phyloP scores from a whole-genome alignment of 495 filamentous ascomycete genomes.

The Neurospora sp. region DNA sequence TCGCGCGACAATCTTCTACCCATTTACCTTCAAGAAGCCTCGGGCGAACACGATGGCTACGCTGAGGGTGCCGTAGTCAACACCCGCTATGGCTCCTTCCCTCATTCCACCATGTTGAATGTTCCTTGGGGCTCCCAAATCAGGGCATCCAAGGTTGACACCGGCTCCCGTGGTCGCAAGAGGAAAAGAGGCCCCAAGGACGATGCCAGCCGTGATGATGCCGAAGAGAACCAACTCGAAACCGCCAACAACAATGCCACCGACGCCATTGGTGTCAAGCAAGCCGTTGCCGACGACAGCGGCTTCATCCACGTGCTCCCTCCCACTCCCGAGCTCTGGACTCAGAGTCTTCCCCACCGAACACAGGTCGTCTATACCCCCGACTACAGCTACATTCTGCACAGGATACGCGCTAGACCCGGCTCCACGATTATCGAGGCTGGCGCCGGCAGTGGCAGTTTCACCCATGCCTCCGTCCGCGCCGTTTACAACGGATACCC shows the following conservation, averaged over 20 bases:
- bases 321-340: conserved; percentile 92
- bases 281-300: conserved; percentile 51
- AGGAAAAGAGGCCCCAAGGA: conserved; percentile 47
- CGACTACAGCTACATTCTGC: conserved; percentile 92
- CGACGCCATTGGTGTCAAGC: conserved; percentile 25
- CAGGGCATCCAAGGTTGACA: conserved; percentile 79
- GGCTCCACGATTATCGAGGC: conserved; percentile 82
- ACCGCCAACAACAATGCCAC: conserved; percentile 15
- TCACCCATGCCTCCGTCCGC: conserved; percentile 81
- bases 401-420: conserved; percentile 71
- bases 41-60: conserved; percentile 57
- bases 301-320: conserved; percentile 87
- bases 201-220: conserved; percentile 24
- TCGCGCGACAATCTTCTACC: conserved; percentile 73
- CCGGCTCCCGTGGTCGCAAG: conserved; percentile 64
- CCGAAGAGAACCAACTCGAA: conserved; percentile 17
- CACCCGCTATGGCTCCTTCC: conserved; percentile 92
- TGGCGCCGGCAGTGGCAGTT: conserved; percentile 87
- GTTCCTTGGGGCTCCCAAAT: conserved; percentile 89
- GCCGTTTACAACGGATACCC: conserved; percentile 83
- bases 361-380: conserved; percentile 98
- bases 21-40: conserved; percentile 51
- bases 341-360: conserved; percentile 75
- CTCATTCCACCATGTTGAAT: conserved; percentile 72
- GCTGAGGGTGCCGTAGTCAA: conserved; percentile 76